Base-by-base conservation (phyloP, 2,329 filamentous ascomycete genomes). In the Thielaviopsis ethacetica region DNA sequence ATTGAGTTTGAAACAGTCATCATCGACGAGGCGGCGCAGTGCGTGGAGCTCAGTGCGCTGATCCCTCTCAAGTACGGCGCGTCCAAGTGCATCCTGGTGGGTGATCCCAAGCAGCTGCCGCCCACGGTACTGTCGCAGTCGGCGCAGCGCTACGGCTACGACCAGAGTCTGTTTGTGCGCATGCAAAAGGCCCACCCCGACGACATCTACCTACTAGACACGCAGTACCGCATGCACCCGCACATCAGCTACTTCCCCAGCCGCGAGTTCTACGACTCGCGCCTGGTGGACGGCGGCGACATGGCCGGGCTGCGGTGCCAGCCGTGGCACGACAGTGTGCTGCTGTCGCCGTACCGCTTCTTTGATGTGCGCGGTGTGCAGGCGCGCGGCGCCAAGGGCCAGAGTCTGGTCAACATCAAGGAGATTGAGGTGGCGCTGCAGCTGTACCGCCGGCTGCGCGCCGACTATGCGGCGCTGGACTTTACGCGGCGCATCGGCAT, bases 1-100 rank as follows among this genome's bases (percentile, higher is more conserved):
- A 89, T 98, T 56, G 93, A 98, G 70, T 98, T 98, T 65, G 93
- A 98, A 71, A 97, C 93, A 0, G 93, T 98, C 64, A 88, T 98
- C 65, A 96, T 98, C 63, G 93, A 98, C 66, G 93, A 98, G 73
- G 93, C 93, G 3, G 93, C 93, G 17, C 93, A 98, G 76, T 98
- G 91, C 70, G 94, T 98, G 62, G 93, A 98, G 73, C 79, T 98
- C 67, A 95, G 90, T 67, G 93, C 93, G 13, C 78, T 98, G 53
- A 98, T 98, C 64, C 93, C 93, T 1, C 79, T 98, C 59, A 98
- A 98, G 71, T 98, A 98, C 67, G 91, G 93, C 59, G 95, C 90
- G 71, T 86, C 87, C 61, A 97, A 96, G 72, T 97, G 93, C 72
- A 89, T 98, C 65, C 81, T 98, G 34, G 93, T 98, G 30, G 93